Conservation (phyloP, 371 early-diverging fungal species). For the Zopfochytrium polystomum region DNA sequence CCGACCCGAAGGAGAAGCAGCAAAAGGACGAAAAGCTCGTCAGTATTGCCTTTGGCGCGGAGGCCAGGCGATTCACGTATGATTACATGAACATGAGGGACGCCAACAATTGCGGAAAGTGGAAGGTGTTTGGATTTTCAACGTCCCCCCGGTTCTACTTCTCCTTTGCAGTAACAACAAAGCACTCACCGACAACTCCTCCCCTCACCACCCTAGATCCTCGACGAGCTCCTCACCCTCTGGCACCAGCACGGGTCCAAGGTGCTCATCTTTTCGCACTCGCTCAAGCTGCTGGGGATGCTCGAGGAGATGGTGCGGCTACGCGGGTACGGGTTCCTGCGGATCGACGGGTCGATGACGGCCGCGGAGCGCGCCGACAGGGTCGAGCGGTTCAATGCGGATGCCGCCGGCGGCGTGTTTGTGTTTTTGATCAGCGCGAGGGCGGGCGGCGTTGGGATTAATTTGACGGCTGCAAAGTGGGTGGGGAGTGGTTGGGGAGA, state of each 20-base stretch:
- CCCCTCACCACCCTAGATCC: too few relatives aligned
- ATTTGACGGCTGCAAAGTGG: conserved; percentile 99
- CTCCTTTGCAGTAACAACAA: too few relatives aligned
- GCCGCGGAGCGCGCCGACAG: conserved; percentile 82
- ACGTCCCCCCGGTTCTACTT: too few relatives aligned
- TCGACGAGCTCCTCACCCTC: conserved; percentile 8
- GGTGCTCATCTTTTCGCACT: conserved; percentile 5
- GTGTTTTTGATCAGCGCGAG: conserved; percentile 96
- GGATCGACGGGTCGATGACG: conserved; percentile 95
- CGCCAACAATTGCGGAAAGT: conserved; percentile 13
- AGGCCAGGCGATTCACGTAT: not conserved
- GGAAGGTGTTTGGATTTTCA: too few relatives aligned
- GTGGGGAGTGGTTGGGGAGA: too few relatives aligned
- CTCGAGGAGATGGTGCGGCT: conserved; percentile 5
- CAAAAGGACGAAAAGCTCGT: conserved; percentile 15
- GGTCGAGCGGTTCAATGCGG: conserved; percentile 79
- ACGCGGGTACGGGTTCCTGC: conserved; percentile 67
- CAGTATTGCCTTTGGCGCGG: not conserved
- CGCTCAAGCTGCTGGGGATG: conserved; percentile 7
- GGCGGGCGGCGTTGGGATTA: conserved; percentile 98
- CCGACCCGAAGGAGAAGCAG: conserved; percentile 10
- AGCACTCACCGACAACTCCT: too few relatives aligned
- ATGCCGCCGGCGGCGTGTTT: conserved; percentile 77
- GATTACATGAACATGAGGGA: conserved; percentile 7
- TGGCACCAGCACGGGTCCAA: conserved; percentile 10